phyloP scores from a whole-genome alignment of 495 filamentous ascomycete genomes.

The Aspergillus haitiensis region DNA sequence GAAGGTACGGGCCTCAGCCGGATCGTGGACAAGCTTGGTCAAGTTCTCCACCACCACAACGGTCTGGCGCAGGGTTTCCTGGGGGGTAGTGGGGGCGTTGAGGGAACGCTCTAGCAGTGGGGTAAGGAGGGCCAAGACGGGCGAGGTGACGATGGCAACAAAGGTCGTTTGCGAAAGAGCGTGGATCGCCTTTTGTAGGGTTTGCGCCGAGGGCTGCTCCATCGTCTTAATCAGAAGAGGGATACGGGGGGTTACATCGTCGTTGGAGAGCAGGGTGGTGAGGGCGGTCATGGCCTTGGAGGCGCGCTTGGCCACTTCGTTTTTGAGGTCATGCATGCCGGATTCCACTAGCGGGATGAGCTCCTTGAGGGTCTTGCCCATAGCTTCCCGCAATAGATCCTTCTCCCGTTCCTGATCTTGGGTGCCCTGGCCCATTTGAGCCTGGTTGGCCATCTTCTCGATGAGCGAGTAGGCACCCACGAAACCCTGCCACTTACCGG shows the following conservation, averaged over 20 bases:
- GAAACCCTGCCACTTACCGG: conserved; percentile 94
- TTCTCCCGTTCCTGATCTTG: conserved; percentile 80
- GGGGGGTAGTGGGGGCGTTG: conserved; percentile 83
- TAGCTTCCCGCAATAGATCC: conserved; percentile 82
- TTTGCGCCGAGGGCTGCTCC: conserved; percentile 88
- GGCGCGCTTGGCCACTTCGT: conserved; percentile 85
- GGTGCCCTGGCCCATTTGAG: conserved; percentile 76
- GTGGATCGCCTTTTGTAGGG: conserved; percentile 91
- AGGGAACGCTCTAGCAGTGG: conserved; percentile 91
- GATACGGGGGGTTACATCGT: conserved; percentile 91
- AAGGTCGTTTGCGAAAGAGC: conserved; percentile 98
- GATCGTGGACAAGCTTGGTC: conserved; percentile 98
- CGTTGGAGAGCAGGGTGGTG: conserved; percentile 89
- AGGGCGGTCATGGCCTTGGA: conserved; percentile 87
- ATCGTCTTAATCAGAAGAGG: conserved; percentile 93
- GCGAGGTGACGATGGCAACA: conserved; percentile 95
- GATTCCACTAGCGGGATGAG: conserved; percentile 90
- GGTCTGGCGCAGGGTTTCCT: conserved; percentile 93
- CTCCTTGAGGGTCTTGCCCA: conserved; percentile 87
- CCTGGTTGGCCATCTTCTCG: conserved; percentile 89
- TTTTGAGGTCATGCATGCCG: conserved; percentile 95
- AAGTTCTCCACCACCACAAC: conserved; percentile 98
- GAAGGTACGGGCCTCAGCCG: conserved; percentile 92
- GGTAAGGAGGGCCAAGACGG: conserved; percentile 93
- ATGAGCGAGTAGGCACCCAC: conserved; percentile 81